These are phyloP conservation scores for Colletotrichum incanum DNA, from an alignment of 2,329 filamentous ascomycete genomes.

Conservation along the genomic window DNA sequence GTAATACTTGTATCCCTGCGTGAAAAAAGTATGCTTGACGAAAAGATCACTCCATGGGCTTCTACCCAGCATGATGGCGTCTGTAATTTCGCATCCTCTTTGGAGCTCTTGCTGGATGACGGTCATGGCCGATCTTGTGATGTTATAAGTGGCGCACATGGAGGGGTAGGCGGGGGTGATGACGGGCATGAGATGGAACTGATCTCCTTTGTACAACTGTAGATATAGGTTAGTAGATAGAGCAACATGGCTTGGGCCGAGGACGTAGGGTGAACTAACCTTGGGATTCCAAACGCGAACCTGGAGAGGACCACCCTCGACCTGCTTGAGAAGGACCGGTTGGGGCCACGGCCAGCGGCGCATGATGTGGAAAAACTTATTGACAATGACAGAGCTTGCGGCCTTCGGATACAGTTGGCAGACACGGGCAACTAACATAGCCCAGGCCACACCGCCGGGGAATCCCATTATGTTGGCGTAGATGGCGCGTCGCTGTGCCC, in stretches of 20 bases:
- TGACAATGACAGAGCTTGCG: conserved; percentile 87
- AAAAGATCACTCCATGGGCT: conserved; percentile 91
- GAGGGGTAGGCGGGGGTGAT: conserved; percentile 98
- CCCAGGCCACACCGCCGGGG: conserved; percentile 97
- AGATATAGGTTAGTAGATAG: conserved; percentile 39
- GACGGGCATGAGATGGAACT: conserved; percentile 94
- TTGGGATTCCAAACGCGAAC: conserved; percentile 96
- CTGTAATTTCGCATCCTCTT: conserved; percentile 82
- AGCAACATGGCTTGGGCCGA: neutral
- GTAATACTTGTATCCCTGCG: conserved; percentile 94
- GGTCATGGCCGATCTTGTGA: conserved; percentile 87
- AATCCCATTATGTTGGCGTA: conserved; percentile 98
- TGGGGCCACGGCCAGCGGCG: conserved; percentile 93
- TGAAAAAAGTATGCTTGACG: conserved; percentile 93
- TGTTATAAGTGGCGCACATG: conserved; percentile 97
- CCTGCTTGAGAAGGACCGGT: conserved; percentile 90
- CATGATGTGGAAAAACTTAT: conserved; percentile 96
- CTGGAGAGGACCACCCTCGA: conserved; percentile 85
- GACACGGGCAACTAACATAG: conserved; percentile 95
- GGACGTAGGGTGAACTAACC: conserved; percentile 61
- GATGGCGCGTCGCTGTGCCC: conserved; percentile 92
- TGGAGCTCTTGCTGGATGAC: conserved; percentile 89
- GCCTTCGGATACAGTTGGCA: conserved; percentile 97
- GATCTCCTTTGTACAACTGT: conserved; percentile 84
- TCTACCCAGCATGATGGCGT: conserved; percentile 84